These are phyloP conservation scores for Thecaphora frezii DNA, from an alignment of 1,284 basidiomycete species.

Conservation along the genomic window DNA sequence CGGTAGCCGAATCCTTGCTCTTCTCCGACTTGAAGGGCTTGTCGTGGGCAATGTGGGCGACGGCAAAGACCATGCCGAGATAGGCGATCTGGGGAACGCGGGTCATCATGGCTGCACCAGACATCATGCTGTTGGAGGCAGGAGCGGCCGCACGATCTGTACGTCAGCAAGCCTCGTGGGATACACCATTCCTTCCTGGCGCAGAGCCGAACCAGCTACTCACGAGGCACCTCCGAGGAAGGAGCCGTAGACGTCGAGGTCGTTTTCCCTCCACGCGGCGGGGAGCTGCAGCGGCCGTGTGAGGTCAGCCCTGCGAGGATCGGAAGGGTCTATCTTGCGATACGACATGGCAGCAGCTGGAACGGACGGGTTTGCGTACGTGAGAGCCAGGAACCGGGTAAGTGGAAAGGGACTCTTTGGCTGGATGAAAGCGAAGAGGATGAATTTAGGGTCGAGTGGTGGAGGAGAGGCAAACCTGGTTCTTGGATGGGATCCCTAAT, in stretches of 20 bases:
- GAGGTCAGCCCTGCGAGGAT: constrained; percentile 21
- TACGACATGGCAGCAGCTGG: constrained; percentile 35
- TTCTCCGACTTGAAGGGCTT: constrained; percentile 33
- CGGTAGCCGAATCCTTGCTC: constrained; percentile 17
- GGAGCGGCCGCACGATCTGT: too few species aligned
- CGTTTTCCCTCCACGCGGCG: constrained; percentile 18
- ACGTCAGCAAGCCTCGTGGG: too few species aligned
- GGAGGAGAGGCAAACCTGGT: too few species aligned
- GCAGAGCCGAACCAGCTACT: background rate
- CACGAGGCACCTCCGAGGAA: constrained; percentile 17
- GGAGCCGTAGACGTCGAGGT: constrained; percentile 28
- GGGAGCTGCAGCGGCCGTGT: constrained; percentile 17
- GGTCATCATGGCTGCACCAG: constrained; percentile 29
- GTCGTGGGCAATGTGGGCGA: constrained; percentile 37
- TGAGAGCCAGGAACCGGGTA: too few species aligned
- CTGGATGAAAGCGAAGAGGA: too few species aligned
- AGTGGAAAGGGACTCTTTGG: too few species aligned
- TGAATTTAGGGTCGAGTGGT: too few species aligned
- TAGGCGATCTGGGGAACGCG: constrained; percentile 26
- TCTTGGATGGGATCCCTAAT: too few species aligned
- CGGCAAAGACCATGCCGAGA: constrained; percentile 32
- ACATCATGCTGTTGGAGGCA: constrained; percentile 30
- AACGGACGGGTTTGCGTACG: too few species aligned
- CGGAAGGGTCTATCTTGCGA: constrained; percentile 17
- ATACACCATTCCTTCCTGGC: too few species aligned